Percentiles rank a stretch among this genome's conserved stretches.
phyloP scores from a whole-genome alignment of 441 rosid species.

The Gossypium trilobum region DNA sequence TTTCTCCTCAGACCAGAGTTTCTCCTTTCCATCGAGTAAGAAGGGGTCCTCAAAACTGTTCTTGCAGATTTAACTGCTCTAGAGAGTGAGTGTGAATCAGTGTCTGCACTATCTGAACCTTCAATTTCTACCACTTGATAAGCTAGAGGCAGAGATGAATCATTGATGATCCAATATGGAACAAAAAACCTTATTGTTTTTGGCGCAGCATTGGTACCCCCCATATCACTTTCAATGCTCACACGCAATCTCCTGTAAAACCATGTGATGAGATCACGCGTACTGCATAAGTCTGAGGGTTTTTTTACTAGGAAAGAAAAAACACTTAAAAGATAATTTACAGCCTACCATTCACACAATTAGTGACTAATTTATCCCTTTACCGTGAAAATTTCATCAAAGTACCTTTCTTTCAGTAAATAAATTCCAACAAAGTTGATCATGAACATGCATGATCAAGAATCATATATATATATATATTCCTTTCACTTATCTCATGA shows the following conservation, averaged over 20 bases:
- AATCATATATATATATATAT: background rate
- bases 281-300: background rate
- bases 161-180: slow-evolving; percentile 92
- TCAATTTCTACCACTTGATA: slow-evolving; percentile 90
- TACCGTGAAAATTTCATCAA: background rate
- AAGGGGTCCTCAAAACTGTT: slow-evolving; percentile 48
- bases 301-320: background rate
- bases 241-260: slow-evolving; percentile 84
- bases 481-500: background rate
- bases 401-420: background rate
- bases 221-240: slow-evolving; percentile 86
- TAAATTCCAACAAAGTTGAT: background rate
- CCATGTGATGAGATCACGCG: slow-evolving; percentile 12
- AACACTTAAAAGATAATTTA: background rate
- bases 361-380: background rate
- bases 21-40: slow-evolving; percentile 48
- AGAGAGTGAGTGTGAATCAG: slow-evolving; percentile 49
- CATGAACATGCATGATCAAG: background rate
- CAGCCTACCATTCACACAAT: background rate
- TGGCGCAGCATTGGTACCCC: slow-evolving; percentile 77
- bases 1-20: slow-evolving; percentile 45
- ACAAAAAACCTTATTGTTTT: slow-evolving; percentile 82
- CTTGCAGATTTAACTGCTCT: slow-evolving; percentile 65
- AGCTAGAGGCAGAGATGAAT: slow-evolving; percentile 65
- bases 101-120: slow-evolving; percentile 54